Evolutionary conservation across 306 rosid species (phyloP), one percentile per base, ranked within the genome.

Genomic region (Herpetospermum pedunculosum): DNA sequence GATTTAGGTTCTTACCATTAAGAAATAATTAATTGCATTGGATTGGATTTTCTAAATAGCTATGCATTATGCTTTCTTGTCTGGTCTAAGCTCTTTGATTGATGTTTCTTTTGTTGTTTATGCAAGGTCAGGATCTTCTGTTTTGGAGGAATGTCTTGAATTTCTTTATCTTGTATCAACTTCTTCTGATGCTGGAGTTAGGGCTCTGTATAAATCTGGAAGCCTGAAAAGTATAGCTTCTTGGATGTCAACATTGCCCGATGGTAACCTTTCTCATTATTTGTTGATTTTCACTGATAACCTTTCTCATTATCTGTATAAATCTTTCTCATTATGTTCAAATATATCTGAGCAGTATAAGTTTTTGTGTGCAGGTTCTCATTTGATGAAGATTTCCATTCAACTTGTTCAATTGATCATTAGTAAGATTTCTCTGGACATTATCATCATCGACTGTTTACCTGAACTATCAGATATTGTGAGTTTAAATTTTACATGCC

Each of bases 121-220:
- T 59, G 75, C 74, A 83, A 94, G 98, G 73, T 77, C 90, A 50
- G 86, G 86, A 37, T 83, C 82, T 13, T 81, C 91, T 26, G 83
- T 83, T 73, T 82, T 85, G 18, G 90, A 83, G 80, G 97, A 94
- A 70, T 88, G 97, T 80, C 89, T 80, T 64, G 97, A 94, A 81
- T 86, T 91, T 85, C 74, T 94, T 13, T 91, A 89, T 85, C 80
- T 94, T 77, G 95, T 88, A 41, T 85, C 87, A 46, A 81, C 84
- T 50, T 80, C 94, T 37, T 84, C 98, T 53, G 94, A 76, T 75
- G 83, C 76, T 77, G 97, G 94, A 72, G 58, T 86, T 50, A 19
- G 38, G 78, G 82, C 6, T 62, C 83, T 91, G 53, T 89, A 83
- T 75, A 80, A 86, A 73, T 84, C 87, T 58, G 84, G 86, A 53